Evolutionary conservation across 805 yeast species (phyloP), one percentile per base, ranked within the genome.

Genomic region (Zygoascus bituminiphila): DNA sequence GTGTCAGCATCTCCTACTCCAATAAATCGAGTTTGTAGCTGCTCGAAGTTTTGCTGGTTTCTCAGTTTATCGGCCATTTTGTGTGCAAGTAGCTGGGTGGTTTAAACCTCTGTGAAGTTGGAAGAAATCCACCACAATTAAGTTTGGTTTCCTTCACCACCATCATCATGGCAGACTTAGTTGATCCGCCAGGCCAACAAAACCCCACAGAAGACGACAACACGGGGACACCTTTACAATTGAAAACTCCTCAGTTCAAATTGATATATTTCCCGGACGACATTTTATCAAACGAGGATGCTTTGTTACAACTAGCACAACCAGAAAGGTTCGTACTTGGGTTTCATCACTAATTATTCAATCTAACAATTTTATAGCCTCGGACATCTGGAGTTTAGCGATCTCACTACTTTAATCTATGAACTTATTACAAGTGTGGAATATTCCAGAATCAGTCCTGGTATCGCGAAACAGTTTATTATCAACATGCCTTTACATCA

Each of bases 1-100:
- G 24, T 31, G 24, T 43, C 40, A 12, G 46, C 46, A 43, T 79
- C 74, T 0, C 96, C 96, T 1, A 89, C 63, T 1, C 95, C 95
- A 20, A 82, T 69, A 59, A 84, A 79, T 58, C 82, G 78, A 39
- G 78, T 60, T 57, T 79, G 81, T 45, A 78, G 68, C 26, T 70
- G 74, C 43, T 77, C 78, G 59, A 71, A 81, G 42, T 71, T 69
- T 57, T 77, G 82, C 51, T 72, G 72, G 39, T 81, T 84, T 53
- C 83, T 69, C 20, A 78, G 69, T 63, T 77, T 79, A 55, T 83
- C 88, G 4, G 87, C 81, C 88, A 52, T 45, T 15, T 15, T 35
- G 17, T 10, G 10, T 36, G 39, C 14, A 36, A 26, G 33, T 26
- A 9, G 14, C 14, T 9, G 9, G 33, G 33, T 9, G 33, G 9